These are phyloP conservation scores for Daphne laureola DNA, from an alignment of 441 rosid genomes.

Conservation along the genomic window DNA sequence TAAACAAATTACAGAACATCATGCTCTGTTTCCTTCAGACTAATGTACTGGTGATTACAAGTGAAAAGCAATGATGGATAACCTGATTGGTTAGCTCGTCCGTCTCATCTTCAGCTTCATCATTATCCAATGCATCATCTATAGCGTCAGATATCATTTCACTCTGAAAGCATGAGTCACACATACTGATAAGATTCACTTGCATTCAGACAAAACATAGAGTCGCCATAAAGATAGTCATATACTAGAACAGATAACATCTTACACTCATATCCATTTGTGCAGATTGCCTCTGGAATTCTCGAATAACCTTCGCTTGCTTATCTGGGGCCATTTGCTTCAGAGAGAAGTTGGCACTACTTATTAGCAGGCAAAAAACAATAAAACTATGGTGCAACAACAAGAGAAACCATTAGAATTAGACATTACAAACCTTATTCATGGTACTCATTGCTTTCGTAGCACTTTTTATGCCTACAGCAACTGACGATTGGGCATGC, in stretches of 20 bases:
- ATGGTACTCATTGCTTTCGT: conserved; percentile 81
- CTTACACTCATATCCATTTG: conserved; percentile 96
- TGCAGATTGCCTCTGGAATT: conserved; percentile 86
- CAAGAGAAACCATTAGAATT: not conserved
- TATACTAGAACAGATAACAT: conserved; percentile 14
- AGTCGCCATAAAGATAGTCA: conserved; percentile 1
- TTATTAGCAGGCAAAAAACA: not conserved
- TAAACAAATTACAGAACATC: not conserved
- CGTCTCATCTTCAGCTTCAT: conserved; percentile 92
- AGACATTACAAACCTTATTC: conserved; percentile 54
- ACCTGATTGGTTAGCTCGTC: conserved; percentile 96
- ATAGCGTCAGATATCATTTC: conserved; percentile 96
- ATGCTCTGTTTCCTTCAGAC: not conserved
- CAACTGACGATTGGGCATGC: conserved; percentile 90
- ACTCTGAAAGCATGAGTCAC: conserved; percentile 38
- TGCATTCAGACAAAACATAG: conserved; percentile 6
- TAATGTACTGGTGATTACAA: not conserved
- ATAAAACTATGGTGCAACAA: not conserved
- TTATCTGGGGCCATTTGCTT: conserved; percentile 93
- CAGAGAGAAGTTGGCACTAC: conserved; percentile 16
- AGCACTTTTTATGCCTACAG: conserved; percentile 86
- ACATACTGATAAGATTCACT: conserved; percentile 15
- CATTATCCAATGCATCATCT: conserved; percentile 81
- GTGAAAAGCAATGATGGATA: not conserved
- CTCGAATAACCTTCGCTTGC: conserved; percentile 68